A percentile compares a stretch with the other conserved stretches of the same genome.
Conservation (phyloP, 805 yeast genomes). For the Pichia californica region DNA sequence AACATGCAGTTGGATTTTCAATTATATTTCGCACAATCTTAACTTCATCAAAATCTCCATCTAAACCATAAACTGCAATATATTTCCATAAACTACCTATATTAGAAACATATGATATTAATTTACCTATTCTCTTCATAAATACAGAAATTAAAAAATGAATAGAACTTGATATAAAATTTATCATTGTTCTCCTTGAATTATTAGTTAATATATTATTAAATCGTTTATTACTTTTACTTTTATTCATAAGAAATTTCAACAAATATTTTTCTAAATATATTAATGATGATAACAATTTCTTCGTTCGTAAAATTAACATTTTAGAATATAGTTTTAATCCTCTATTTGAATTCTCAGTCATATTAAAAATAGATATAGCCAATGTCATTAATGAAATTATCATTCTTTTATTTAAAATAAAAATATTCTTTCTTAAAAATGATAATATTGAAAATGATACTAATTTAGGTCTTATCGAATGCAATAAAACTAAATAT, state of each 20-base stretch:
- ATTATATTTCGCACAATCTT: constrained; percentile 5
- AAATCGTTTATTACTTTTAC: background rate
- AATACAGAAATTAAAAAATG: constrained; percentile 7
- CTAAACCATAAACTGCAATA: constrained; percentile 8
- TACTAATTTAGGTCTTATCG: constrained; percentile 5
- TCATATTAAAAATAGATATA: constrained; percentile 5
- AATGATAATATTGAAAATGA: constrained; percentile 2
- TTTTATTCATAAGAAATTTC: background rate
- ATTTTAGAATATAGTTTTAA: constrained; percentile 6
- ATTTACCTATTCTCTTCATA: constrained; percentile 4
- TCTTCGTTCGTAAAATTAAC: constrained; percentile 7
- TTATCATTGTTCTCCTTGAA: background rate
- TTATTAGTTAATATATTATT: background rate
- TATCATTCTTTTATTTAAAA: background rate
- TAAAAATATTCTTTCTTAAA: background rate
- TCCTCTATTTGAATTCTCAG: constrained; percentile 2
- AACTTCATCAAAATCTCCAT: constrained; percentile 5
- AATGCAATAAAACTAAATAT: constrained; percentile 7
- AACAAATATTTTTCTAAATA: background rate
- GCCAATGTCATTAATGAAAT: constrained; percentile 1
- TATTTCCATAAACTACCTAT: constrained; percentile 7
- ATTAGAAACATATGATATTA: background rate
- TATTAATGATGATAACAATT: background rate
- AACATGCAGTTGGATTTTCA: constrained; percentile 2
- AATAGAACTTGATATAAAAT: constrained; percentile 4